A percentile compares a stretch with the other conserved stretches of the same genome.
Evolutionary conservation across 768 basidiomycete species (phyloP).

Genomic region (Leccinum boreale): DNA sequence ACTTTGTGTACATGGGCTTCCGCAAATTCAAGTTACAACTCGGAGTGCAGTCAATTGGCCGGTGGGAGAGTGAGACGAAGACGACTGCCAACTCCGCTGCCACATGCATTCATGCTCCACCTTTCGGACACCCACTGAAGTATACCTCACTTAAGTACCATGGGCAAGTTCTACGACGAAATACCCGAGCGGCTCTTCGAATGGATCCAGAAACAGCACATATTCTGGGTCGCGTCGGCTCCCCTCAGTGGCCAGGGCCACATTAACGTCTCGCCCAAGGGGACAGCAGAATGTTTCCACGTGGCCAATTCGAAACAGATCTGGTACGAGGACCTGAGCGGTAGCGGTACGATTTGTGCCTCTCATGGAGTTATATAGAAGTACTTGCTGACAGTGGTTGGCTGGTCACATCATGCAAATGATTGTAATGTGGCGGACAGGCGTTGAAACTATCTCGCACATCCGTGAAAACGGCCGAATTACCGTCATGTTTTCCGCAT

Average conservation of each 20-base stretch:
- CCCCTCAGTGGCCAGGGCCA: conserved; percentile 56
- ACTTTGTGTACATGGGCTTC: too few relatives aligned
- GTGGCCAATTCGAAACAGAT: conserved; percentile 51
- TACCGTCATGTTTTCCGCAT: conserved; percentile 59
- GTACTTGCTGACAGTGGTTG: not conserved
- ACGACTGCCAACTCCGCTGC: too few relatives aligned
- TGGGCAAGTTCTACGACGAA: conserved; percentile 56
- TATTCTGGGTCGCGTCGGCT: conserved; percentile 72
- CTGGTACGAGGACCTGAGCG: conserved; percentile 76
- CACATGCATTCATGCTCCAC: too few relatives aligned
- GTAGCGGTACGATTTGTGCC: conserved; percentile 50
- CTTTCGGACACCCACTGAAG: not conserved
- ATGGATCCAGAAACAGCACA: conserved; percentile 61
- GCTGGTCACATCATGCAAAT: not conserved
- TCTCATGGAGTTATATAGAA: not conserved
- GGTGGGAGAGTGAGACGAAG: not conserved
- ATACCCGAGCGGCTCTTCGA: conserved; percentile 53
- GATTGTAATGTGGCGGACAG: conserved; percentile 26
- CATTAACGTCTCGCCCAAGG: conserved; percentile 69
- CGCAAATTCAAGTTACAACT: too few relatives aligned
- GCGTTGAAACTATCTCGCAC: conserved; percentile 58
- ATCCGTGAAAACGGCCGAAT: conserved; percentile 60
- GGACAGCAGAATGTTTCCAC: conserved; percentile 59
- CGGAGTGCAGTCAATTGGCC: too few relatives aligned
- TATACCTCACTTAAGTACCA: conserved; percentile 19